Conservation (phyloP, 768 basidiomycete species). For the Lentinula aciculospora region DNA sequence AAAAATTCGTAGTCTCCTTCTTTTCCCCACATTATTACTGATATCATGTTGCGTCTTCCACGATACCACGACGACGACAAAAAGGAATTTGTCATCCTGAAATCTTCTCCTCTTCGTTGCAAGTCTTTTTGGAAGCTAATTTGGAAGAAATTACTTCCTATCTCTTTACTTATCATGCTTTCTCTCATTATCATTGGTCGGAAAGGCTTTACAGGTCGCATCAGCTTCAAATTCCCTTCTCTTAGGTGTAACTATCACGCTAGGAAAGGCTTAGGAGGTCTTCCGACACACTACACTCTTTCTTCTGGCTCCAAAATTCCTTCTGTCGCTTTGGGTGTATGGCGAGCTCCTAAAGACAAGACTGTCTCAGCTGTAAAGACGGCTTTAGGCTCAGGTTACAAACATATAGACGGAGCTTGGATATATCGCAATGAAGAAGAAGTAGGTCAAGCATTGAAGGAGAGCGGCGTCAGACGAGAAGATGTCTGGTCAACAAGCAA, state of each 20-base stretch:
- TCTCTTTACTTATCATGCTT: background rate
- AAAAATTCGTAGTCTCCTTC: background rate
- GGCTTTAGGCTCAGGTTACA: slow-evolving; percentile 58
- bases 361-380: slow-evolving; percentile 39
- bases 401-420: slow-evolving; percentile 75
- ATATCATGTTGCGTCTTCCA: background rate
- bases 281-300: slow-evolving; percentile 49
- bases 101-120: background rate
- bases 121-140: background rate
- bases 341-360: slow-evolving; percentile 50
- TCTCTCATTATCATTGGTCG: background rate
- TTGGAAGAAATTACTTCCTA: background rate
- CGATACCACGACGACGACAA: background rate
- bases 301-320: slow-evolving; percentile 69
- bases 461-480: slow-evolving; percentile 54
- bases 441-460: slow-evolving; percentile 56
- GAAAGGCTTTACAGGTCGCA: background rate
- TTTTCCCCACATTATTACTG: background rate
- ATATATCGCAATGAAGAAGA: slow-evolving; percentile 68
- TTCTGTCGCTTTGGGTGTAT: slow-evolving; percentile 61
- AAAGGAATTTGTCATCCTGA: background rate
- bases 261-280: slow-evolving; percentile 4
- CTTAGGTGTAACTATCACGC: background rate
- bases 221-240: background rate
- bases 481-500: slow-evolving; percentile 56